These are phyloP conservation scores for Juglanconis sp. DNA, from an alignment of 2,329 filamentous ascomycete genomes.

Conservation along the genomic window DNA sequence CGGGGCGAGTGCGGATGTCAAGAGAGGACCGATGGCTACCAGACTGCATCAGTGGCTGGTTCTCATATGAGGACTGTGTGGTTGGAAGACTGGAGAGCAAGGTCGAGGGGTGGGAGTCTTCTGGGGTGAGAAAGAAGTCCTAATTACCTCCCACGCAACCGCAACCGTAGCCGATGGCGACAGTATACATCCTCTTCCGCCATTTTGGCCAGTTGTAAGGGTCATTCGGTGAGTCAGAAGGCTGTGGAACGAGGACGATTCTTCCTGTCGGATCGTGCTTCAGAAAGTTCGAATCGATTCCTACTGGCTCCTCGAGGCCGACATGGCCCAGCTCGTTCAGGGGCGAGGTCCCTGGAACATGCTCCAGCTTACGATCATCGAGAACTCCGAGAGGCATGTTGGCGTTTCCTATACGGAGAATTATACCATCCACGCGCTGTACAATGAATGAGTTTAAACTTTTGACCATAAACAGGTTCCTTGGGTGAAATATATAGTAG, in stretches of 20 bases:
- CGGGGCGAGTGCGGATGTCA: constrained; percentile 33
- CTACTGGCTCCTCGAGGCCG: constrained; percentile 18
- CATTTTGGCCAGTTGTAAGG: constrained; percentile 44
- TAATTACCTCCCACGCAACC: constrained; percentile 32
- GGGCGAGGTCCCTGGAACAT: constrained; percentile 26
- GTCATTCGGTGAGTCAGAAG: constrained; percentile 44
- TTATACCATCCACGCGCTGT: not conserved
- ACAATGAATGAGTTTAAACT: too few relatives aligned
- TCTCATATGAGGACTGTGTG: too few relatives aligned
- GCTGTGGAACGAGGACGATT: constrained; percentile 48
- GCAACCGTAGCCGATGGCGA: constrained; percentile 37
- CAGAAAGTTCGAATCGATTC: constrained; percentile 19
- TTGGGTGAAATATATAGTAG: not conserved
- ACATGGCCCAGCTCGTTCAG: constrained; percentile 22
- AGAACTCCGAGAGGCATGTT: constrained; percentile 25
- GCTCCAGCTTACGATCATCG: constrained; percentile 24
- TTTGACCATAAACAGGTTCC: too few relatives aligned
- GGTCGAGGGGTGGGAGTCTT: too few relatives aligned
- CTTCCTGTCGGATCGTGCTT: constrained; percentile 28
- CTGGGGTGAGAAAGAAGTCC: too few relatives aligned
- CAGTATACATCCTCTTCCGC: constrained; percentile 32
- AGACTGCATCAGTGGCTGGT: too few relatives aligned
- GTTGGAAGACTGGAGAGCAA: too few relatives aligned
- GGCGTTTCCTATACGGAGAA: not conserved
- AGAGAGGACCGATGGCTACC: constrained; percentile 33